These are phyloP conservation scores for Trametopsis cervina DNA, from an alignment of 768 basidiomycete species.

Conservation along the genomic window DNA sequence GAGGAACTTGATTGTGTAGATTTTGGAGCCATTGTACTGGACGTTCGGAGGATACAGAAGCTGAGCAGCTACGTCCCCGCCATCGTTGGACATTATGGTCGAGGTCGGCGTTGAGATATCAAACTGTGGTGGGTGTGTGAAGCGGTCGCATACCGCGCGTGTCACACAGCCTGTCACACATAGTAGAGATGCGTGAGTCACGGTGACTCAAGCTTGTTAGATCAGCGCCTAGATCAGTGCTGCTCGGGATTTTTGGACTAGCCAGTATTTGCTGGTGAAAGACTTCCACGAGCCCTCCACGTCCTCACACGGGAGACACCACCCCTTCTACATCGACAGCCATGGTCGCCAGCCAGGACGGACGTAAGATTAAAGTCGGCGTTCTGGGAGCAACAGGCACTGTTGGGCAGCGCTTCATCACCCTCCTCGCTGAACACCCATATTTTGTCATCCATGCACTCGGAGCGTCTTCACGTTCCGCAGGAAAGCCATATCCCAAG, in stretches of 20 bases:
- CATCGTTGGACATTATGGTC: slow-evolving; percentile 9
- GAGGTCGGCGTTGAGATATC: slow-evolving; percentile 4
- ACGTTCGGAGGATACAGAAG: slow-evolving; percentile 65
- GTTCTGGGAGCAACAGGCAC: slow-evolving; percentile 88
- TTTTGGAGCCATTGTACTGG: slow-evolving; percentile 50
- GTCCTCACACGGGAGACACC: neutral
- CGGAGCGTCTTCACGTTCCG: slow-evolving; percentile 84
- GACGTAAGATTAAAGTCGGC: slow-evolving; percentile 46
- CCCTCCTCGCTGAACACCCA: slow-evolving; percentile 79
- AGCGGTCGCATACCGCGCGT: neutral
- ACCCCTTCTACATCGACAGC: slow-evolving; percentile 1
- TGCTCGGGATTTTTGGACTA: neutral
- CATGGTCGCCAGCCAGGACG: slow-evolving; percentile 16
- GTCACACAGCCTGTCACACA: too few relatives aligned
- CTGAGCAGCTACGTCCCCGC: slow-evolving; percentile 40
- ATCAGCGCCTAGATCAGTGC: too few relatives aligned
- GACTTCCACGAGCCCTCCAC: slow-evolving; percentile 5
- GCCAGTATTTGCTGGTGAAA: too few relatives aligned
- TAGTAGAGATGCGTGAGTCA: too few relatives aligned
- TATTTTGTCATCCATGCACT: slow-evolving; percentile 85
- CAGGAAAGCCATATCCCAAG: slow-evolving; percentile 69
- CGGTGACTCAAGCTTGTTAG: too few relatives aligned
- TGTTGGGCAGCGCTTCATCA: slow-evolving; percentile 93
- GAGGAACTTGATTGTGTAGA: slow-evolving; percentile 66
- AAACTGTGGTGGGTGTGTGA: neutral